Evolutionary conservation across 1,284 basidiomycete species (phyloP).

Genomic region (Trametes sp.): DNA sequence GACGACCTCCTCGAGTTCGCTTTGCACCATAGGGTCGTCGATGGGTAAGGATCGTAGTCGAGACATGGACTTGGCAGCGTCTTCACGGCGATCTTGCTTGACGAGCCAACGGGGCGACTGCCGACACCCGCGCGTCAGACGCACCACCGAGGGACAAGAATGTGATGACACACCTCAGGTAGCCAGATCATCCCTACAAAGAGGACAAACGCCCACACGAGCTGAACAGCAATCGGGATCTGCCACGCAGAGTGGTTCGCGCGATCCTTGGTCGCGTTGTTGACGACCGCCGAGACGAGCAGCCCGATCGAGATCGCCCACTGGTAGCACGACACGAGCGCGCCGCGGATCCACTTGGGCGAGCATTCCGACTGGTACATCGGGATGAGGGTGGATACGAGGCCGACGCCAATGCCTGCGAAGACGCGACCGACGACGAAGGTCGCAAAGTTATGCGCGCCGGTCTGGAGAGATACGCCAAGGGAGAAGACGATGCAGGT

Average conservation of each 20-base stretch:
- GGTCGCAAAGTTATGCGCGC: conserved; percentile 57
- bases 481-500: conserved; percentile 67
- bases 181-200: conserved; percentile 68
- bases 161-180: conserved; percentile 61
- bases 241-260: conserved; percentile 71
- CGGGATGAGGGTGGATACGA: conserved; percentile 68
- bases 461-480: conserved; percentile 74
- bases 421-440: conserved; percentile 82
- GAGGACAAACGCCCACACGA: conserved; percentile 70
- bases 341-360: conserved; percentile 61
- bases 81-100: conserved; percentile 68
- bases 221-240: conserved; percentile 83
- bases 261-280: conserved; percentile 75
- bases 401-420: conserved; percentile 85
- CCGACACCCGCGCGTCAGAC: conserved; percentile 13
- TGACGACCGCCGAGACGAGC: conserved; percentile 77
- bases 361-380: conserved; percentile 82
- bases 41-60: conserved; percentile 63
- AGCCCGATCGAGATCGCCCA: conserved; percentile 87
- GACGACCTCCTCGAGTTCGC: conserved; percentile 75
- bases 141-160: conserved; percentile 19
- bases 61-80: conserved; percentile 66
- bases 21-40: conserved; percentile 60
- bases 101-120: conserved; percentile 87
- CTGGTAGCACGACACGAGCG: conserved; percentile 84